Evolutionary conservation across 73 alveolate species (phyloP), one percentile per base, ranked within the genome.

Genomic region (Paraurostyla sp.): DNA sequence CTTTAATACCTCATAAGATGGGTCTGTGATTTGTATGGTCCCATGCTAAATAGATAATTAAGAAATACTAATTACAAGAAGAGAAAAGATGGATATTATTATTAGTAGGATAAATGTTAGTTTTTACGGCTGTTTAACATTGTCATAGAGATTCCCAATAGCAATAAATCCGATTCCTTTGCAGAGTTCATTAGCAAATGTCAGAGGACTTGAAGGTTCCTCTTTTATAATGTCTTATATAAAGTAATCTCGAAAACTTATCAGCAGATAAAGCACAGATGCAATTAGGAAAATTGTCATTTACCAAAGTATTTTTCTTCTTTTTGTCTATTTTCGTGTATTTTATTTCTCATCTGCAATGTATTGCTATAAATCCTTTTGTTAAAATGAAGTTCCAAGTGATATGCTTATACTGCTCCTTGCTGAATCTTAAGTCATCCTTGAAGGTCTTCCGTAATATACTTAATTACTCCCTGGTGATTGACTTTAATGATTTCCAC

Each of bases 121-220:
- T 25, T 29, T 69, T 63, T 69, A 35, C 2, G 84, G 84, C 63
- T 11, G 23, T n/a, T 41, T 43, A 11, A 69, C 84, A 43, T 69
- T 69, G 35, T 69, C 84, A 69, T 69, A 69, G 54, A 69, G 20
- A 43, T 69, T 69, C 63, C 84, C 84, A 69, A 69, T 30, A 35
- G 38, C 23, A 6, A 69, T 15, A 43, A 33, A 69, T 18, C 84
- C 84, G 4, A 69, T 69, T 2, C 84, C 84, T 29, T 69, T 38
- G 35, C 38, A 15, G 13, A 69, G 18, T n/a, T 43, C 38, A 11
- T 2, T 29, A 4, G 84, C 84, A 6, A 69, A 11, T 11, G 84
- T 41, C 41, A 43, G 27, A 25, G 63, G 45, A 69, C 84, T 69
- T n/a, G 29, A 59, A 41, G 84, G 84, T 18, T 38, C 63, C 45